Conservation (phyloP, 179 eudicot species). For the Silene vulgaris region DNA sequence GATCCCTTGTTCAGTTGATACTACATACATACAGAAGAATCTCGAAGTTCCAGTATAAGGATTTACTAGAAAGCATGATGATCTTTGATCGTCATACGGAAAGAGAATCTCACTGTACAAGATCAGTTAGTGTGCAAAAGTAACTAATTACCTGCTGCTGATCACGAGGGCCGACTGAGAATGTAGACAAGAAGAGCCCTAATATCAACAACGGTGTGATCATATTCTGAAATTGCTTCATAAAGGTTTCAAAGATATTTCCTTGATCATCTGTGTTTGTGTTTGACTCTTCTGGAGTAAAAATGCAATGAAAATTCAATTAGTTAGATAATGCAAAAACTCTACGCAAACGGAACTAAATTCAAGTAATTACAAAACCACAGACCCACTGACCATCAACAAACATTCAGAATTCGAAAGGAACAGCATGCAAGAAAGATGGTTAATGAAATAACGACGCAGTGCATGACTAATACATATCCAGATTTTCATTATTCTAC, state of each 20-base stretch:
- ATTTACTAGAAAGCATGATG: neutral
- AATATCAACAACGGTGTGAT: conserved; percentile 50
- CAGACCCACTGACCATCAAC: neutral
- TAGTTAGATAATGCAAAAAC: neutral
- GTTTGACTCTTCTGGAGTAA: conserved; percentile 55
- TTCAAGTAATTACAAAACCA: neutral
- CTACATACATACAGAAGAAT: neutral
- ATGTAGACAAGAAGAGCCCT: conserved; percentile 54
- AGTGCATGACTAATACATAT: neutral
- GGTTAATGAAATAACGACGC: neutral
- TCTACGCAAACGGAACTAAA: neutral
- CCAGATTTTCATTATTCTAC: neutral
- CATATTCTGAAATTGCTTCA: conserved; percentile 52
- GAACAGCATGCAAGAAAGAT: neutral
- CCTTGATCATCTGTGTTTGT: conserved; percentile 54
- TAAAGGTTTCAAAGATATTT: conserved; percentile 42
- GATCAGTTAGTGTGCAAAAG: neutral
- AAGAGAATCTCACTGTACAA: neutral
- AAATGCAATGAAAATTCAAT: neutral
- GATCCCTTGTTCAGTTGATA: conserved; percentile 2
- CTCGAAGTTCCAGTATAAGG: conserved; percentile 13
- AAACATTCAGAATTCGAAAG: neutral
- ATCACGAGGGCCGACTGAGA: conserved; percentile 47
- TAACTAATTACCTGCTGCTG: conserved; percentile 54
- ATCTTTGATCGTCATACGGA: neutral